Percentiles rank a stretch among this genome's conserved stretches.
These are phyloP conservation scores for Wallemia ichthyophaga DNA, from an alignment of 1,284 basidiomycete genomes.

Conservation along the genomic window DNA sequence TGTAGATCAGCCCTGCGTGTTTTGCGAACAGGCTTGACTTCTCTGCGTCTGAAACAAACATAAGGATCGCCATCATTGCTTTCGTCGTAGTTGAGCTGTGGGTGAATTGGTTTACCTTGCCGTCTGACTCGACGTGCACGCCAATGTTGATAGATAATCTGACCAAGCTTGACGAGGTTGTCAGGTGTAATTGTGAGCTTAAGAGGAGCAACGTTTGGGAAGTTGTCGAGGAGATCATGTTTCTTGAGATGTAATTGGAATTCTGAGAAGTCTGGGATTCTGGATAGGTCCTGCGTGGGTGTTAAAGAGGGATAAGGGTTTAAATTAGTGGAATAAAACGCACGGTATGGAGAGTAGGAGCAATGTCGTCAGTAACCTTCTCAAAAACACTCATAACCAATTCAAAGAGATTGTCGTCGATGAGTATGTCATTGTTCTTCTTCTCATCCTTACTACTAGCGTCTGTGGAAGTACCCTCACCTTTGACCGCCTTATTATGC, in stretches of 20 bases:
- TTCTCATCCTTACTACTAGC: constrained; percentile 31
- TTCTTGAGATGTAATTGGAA: constrained; percentile 39
- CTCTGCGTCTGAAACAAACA: constrained; percentile 85
- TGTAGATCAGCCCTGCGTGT: constrained; percentile 68
- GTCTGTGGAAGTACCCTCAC: constrained; percentile 48
- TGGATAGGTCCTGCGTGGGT: constrained; percentile 17
- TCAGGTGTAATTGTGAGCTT: constrained; percentile 28
- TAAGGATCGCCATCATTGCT: constrained; percentile 84
- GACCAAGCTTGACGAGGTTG: constrained; percentile 15
- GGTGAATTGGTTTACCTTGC: constrained; percentile 45
- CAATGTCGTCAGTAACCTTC: constrained; percentile 58
- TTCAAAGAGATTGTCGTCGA: constrained; percentile 76
- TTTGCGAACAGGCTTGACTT: constrained; percentile 79
- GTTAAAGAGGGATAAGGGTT: constrained; percentile 1
- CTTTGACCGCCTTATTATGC: constrained; percentile 62
- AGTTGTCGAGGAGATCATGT: constrained; percentile 26
- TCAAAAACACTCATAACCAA: constrained; percentile 85
- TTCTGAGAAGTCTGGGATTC: constrained; percentile 41
- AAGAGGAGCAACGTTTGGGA: constrained; percentile 31
- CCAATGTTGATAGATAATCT: constrained; percentile 44
- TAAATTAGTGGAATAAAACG: constrained; percentile 15
- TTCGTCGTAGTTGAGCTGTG: constrained; percentile 59
- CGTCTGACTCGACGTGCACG: constrained; percentile 39
- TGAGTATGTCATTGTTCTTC: constrained; percentile 19
- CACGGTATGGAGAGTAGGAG: constrained; percentile 72